phyloP scores from a whole-genome alignment of 1,284 basidiomycete genomes.

The Apiotrichum domesticum region DNA sequence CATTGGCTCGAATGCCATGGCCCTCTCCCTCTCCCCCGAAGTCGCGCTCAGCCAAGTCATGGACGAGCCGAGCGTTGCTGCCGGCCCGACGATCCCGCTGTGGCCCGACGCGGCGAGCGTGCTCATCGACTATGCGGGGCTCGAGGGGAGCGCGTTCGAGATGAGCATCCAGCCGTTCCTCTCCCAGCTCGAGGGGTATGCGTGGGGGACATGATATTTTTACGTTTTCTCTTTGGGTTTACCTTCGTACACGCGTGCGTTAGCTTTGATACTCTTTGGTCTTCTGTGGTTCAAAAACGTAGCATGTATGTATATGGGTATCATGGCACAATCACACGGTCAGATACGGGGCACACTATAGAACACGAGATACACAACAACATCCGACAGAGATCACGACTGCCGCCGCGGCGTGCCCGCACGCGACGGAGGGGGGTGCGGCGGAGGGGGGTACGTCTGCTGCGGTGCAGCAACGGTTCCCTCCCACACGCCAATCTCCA shows the following conservation, averaged over 20 bases:
- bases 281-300: no score
- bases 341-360: no score
- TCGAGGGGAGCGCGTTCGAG: slow-evolving; percentile 1
- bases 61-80: slow-evolving; percentile 3
- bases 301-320: no score
- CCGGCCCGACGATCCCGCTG: slow-evolving; percentile 7
- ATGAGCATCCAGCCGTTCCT: slow-evolving; percentile 6
- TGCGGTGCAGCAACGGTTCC: slow-evolving; percentile 11
- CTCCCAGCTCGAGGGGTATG: slow-evolving; percentile 2
- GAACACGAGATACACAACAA: no score
- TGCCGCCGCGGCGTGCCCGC: background rate
- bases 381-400: no score
- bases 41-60: no score
- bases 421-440: background rate
- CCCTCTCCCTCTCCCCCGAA: no score
- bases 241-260: no score
- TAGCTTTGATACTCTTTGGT: no score
- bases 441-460: background rate
- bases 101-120: slow-evolving; percentile 12
- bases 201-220: background rate
- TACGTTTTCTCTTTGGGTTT: no score
- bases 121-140: slow-evolving; percentile 6
- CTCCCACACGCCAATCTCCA: slow-evolving; percentile 42
- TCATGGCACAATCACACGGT: no score
- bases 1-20: no score